Percentiles rank a stretch among this genome's conserved stretches.
Evolutionary conservation across 2,329 filamentous ascomycete genomes (phyloP).

Genomic region (Pochonia chlamydosporia): DNA sequence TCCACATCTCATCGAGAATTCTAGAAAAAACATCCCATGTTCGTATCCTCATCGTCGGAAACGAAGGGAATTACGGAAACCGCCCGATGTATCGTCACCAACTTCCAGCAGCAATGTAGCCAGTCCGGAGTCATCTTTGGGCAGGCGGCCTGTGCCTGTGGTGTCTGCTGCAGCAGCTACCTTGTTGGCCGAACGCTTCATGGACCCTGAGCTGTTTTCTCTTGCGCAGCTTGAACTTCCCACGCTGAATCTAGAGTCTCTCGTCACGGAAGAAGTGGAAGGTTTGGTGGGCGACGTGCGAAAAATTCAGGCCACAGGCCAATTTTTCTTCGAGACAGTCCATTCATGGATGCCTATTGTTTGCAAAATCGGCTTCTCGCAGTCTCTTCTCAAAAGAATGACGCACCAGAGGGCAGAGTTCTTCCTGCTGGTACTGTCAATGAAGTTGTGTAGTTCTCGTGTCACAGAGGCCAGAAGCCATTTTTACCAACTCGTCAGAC

Average conservation of each 20-base stretch:
- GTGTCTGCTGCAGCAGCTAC: neutral
- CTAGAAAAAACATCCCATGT: slow-evolving; percentile 1
- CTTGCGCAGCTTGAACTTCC: slow-evolving; percentile 6
- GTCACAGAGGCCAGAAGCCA: too few species aligned
- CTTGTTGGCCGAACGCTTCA: slow-evolving; percentile 1
- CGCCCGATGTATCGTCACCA: neutral
- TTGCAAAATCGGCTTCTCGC: slow-evolving; percentile 7
- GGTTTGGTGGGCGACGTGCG: slow-evolving; percentile 5
- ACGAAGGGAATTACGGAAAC: neutral
- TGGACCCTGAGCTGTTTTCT: slow-evolving; percentile 3
- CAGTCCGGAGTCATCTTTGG: neutral
- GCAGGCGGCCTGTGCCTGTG: neutral
- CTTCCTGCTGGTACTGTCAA: too few species aligned
- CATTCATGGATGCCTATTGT: slow-evolving; percentile 13
- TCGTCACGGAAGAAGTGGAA: slow-evolving; percentile 2
- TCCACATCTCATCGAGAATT: neutral
- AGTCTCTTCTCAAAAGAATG: too few species aligned
- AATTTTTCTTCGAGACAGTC: slow-evolving; percentile 9
- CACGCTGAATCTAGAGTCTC: neutral
- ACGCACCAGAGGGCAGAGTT: slow-evolving; percentile 10
- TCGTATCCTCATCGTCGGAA: slow-evolving; percentile 1
- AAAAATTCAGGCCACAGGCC: slow-evolving; percentile 9
- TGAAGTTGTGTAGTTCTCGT: too few species aligned
- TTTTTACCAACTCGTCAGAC: too few species aligned
- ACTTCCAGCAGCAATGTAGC: neutral